Evolutionary conservation across 2,329 filamentous ascomycete species (phyloP).

Genomic region (Huntiella savannae): DNA sequence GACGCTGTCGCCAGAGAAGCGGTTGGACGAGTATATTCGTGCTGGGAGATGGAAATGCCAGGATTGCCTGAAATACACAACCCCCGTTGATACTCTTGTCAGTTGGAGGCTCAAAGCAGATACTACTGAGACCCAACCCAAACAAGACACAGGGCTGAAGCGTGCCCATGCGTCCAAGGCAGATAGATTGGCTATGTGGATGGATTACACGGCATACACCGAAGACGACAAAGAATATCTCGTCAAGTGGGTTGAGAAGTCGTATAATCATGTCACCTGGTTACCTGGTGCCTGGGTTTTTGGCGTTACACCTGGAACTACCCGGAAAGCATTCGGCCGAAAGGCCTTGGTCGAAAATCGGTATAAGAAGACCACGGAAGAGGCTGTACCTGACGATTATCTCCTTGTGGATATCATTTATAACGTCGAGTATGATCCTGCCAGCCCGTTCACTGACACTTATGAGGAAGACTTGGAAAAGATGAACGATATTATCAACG

Average conservation of each 20-base stretch:
- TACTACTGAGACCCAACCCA: constrained; percentile 6
- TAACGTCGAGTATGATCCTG: constrained; percentile 40
- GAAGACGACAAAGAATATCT: constrained; percentile 74
- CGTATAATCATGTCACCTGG: constrained; percentile 72
- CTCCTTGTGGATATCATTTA: constrained; percentile 79
- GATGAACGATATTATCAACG: constrained; percentile 51
- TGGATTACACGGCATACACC: constrained; percentile 25
- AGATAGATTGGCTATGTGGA: background rate
- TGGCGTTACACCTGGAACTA: constrained; percentile 35
- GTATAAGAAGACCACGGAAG: constrained; percentile 47
- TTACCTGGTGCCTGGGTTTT: constrained; percentile 78
- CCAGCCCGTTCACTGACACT: constrained; percentile 31
- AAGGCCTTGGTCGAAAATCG: constrained; percentile 39
- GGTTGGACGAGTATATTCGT: constrained; percentile 51
- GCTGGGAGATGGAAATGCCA: constrained; percentile 52
- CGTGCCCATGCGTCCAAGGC: background rate
- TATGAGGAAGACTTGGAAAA: constrained; percentile 53
- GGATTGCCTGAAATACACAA: constrained; percentile 45
- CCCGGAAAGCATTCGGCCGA: constrained; percentile 60
- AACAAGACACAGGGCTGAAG: constrained; percentile 7
- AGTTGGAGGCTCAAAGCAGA: constrained; percentile 56
- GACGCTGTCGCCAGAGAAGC: constrained; percentile 23
- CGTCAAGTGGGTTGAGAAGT: constrained; percentile 66
- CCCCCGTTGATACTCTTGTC: constrained; percentile 59
- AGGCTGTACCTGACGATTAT: constrained; percentile 77